Evolutionary conservation across 352 stramenopile genomes (phyloP), one percentile per base, ranked within the genome.

Genomic region (Globisporangium cylindrosporum): DNA sequence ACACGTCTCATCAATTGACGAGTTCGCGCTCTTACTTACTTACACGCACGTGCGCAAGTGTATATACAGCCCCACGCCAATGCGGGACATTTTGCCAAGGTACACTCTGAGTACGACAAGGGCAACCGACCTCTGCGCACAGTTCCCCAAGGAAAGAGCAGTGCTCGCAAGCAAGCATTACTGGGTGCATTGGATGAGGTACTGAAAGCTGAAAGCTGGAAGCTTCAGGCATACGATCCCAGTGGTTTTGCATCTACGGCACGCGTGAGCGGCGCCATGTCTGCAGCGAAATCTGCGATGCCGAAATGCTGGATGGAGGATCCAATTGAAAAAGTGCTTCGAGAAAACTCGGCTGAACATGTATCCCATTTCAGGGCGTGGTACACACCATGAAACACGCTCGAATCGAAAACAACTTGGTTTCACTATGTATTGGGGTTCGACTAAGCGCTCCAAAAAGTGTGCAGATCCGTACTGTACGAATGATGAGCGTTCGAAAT

Each of bases 141-240:
- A 58, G 53, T 58, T 58, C 24, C 24, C 24, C 24, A 24, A 15
- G 38, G 38, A 46, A 46, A 46, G 38, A 46, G 54, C 54, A 41
- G 36, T 27, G 54, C 54, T 25, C 32, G 32, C 32, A 58, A 29
- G 51, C 22, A n/a, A 25, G 8, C 25, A 3, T 57, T 36, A 18
- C 27, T 43, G 34, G 54, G 27, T 60, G 54, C 27, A 60, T 3
- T 43, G 54, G 54, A 60, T 60, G 54, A 60, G 54, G 27, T 58
- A 3, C 24, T 58, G 51, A 29, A 27, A 34, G 51, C 22, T 32
- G 24, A 58, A 29, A 38, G 18, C 48, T 22, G 15, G 25, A 20
- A 5, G 54, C 54, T 25, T 32, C 54, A 43, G 27, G 3, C 7
- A 43, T 55, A 55, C n/a, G 22, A 55, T 55, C 48, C 5, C 9